Conservation (phyloP, 495 filamentous ascomycete genomes). For the Tuber brumale region DNA sequence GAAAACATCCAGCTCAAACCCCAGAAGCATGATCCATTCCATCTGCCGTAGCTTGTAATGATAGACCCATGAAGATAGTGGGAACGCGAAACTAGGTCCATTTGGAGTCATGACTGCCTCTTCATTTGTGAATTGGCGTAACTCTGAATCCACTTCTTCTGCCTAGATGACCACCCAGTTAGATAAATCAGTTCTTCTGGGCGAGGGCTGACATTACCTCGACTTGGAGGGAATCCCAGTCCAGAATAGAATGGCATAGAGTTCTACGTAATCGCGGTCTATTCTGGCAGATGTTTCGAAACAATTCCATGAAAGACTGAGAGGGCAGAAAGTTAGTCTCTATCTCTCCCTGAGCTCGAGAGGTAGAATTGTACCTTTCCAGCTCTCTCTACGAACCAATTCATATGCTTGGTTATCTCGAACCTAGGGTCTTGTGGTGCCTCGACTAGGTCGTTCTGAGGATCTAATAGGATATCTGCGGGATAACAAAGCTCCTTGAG, state of each 20-base stretch:
- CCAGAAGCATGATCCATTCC: conserved; percentile 81
- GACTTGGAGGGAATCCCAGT: conserved; percentile 78
- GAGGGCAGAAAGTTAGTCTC: conserved; percentile 17
- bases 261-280: conserved; percentile 76
- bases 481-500: conserved; percentile 70
- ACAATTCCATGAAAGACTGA: conserved; percentile 75
- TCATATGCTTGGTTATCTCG: conserved; percentile 68
- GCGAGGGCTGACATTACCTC: conserved; percentile 50
- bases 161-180: conserved; percentile 45
- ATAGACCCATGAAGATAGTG: conserved; percentile 82
- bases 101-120: conserved; percentile 47
- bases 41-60: conserved; percentile 80
- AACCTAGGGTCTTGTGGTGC: conserved; percentile 68
- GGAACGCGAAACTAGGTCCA: conserved; percentile 55
- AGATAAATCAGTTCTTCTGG: conserved; percentile 12
- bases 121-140: conserved; percentile 59
- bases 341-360: neutral
- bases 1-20: conserved; percentile 92
- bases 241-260: conserved; percentile 69
- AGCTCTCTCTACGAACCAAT: conserved; percentile 68
- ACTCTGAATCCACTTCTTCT: conserved; percentile 67
- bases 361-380: conserved; percentile 41
- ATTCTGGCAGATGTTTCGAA: conserved; percentile 80
- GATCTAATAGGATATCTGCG: conserved; percentile 61
- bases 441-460: conserved; percentile 66